Evolutionary conservation across 2,329 filamentous ascomycete species (phyloP).

Genomic region (Alternaria novae-zelandiae): DNA sequence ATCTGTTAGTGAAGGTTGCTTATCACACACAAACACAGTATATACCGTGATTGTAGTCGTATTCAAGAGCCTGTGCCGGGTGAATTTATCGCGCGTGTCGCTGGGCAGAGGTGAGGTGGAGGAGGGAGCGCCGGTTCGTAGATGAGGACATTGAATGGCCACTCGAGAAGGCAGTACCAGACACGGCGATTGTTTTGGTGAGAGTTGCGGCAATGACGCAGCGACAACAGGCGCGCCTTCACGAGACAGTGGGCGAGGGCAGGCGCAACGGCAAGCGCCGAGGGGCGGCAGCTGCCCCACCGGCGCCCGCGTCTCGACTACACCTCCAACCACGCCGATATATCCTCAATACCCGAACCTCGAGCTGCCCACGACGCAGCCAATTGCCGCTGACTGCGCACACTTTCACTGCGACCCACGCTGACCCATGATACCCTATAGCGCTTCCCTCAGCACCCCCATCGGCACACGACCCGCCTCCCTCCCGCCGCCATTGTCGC

Average conservation of each 20-base stretch:
- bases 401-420: slow-evolving; percentile 6
- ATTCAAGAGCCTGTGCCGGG: not conserved
- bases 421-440: slow-evolving; percentile 26
- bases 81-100: not conserved
- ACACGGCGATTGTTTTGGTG: slow-evolving; percentile 3
- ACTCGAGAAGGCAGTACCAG: not conserved
- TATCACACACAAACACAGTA: not conserved
- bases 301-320: slow-evolving; percentile 9
- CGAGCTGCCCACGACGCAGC: not conserved
- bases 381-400: slow-evolving; percentile 2
- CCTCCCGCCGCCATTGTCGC: slow-evolving; percentile 16
- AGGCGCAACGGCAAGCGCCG: slow-evolving; percentile 25
- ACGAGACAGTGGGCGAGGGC: not conserved
- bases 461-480: slow-evolving; percentile 37
- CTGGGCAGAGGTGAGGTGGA: slow-evolving; percentile 1
- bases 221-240: slow-evolving; percentile 7
- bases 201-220: slow-evolving; percentile 19
- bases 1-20: not conserved
- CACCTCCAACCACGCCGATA: slow-evolving; percentile 6
- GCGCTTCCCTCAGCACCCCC: slow-evolving; percentile 34
- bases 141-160: not conserved
- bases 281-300: slow-evolving; percentile 16
- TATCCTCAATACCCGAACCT: not conserved
- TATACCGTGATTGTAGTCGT: not conserved
- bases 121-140: slow-evolving; percentile 1